Percentiles rank a stretch among this genome's conserved stretches.
These are phyloP conservation scores for Polychaeton citri DNA, from an alignment of 2,329 filamentous ascomycete species.

Conservation along the genomic window DNA sequence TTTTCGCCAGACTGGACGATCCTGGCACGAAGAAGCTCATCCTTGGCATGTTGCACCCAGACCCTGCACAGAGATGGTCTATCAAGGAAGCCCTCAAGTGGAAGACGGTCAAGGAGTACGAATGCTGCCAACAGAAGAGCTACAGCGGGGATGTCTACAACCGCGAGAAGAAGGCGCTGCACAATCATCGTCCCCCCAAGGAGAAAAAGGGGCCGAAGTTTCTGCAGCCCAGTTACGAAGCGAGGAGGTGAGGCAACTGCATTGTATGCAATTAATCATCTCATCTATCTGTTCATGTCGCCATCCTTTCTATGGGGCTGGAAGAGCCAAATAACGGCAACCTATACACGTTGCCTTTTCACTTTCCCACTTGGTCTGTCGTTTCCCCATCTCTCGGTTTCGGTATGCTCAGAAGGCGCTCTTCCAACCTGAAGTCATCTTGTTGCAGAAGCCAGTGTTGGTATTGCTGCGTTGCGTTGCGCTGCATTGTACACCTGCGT, in stretches of 20 bases:
- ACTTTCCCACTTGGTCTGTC: no score
- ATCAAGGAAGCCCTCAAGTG: constrained; percentile 54
- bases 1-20: constrained; percentile 50
- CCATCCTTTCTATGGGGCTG: no score
- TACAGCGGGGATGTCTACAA: constrained; percentile 21
- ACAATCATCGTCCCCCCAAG: constrained; percentile 30
- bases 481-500: no score
- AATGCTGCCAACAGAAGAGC: constrained; percentile 20
- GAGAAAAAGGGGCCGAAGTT: constrained; percentile 23
- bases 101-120: constrained; percentile 26
- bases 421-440: no score
- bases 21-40: constrained; percentile 57
- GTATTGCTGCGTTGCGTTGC: no score
- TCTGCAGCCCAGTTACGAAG: constrained; percentile 25
- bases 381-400: no score
- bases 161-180: constrained; percentile 26
- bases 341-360: no score
- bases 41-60: constrained; percentile 70
- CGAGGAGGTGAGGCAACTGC: constrained; percentile 1
- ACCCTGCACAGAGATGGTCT: constrained; percentile 56
- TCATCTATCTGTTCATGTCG: no score
- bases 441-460: no score
- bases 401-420: background rate
- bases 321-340: no score
- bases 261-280: no score